Percentiles rank a stretch among this genome's conserved stretches.
phyloP scores from a whole-genome alignment of 495 filamentous ascomycete genomes.

The Aspergillus baeticus region DNA sequence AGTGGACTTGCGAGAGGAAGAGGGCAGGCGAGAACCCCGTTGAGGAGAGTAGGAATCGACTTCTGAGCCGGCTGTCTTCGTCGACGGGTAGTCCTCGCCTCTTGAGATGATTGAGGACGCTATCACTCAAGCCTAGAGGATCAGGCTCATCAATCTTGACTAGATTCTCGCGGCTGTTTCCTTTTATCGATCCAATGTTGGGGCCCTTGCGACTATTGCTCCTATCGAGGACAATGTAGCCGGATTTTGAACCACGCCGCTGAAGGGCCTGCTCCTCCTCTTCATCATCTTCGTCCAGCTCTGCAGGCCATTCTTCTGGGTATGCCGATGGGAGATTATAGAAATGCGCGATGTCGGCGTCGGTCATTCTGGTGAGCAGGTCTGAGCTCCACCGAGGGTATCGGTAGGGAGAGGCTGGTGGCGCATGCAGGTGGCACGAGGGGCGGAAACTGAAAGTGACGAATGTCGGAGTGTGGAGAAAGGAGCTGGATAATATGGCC shows the following conservation, averaged over 20 bases:
- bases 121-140: constrained; percentile 76
- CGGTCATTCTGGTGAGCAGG: constrained; percentile 46
- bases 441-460: neutral
- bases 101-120: constrained; percentile 78
- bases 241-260: constrained; percentile 58
- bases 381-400: constrained; percentile 8
- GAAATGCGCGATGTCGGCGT: constrained; percentile 78
- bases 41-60: constrained; percentile 90
- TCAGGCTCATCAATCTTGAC: constrained; percentile 90
- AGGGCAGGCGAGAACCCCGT: constrained; percentile 91
- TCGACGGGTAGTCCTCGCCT: constrained; percentile 77
- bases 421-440: constrained; percentile 17
- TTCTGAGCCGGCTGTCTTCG: constrained; percentile 77
- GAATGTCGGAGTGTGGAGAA: constrained; percentile 1
- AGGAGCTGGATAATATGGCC: constrained; percentile 18
- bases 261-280: constrained; percentile 61
- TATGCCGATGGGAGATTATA: constrained; percentile 81
- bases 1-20: constrained; percentile 89
- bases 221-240: constrained; percentile 80
- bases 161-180: constrained; percentile 65
- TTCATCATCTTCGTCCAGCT: constrained; percentile 70
- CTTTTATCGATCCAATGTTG: constrained; percentile 67
- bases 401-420: constrained; percentile 1
- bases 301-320: constrained; percentile 82
- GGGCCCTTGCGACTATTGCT: constrained; percentile 63